Evolutionary conservation across 768 basidiomycete species (phyloP).

Genomic region (Auricularia heimuer): DNA sequence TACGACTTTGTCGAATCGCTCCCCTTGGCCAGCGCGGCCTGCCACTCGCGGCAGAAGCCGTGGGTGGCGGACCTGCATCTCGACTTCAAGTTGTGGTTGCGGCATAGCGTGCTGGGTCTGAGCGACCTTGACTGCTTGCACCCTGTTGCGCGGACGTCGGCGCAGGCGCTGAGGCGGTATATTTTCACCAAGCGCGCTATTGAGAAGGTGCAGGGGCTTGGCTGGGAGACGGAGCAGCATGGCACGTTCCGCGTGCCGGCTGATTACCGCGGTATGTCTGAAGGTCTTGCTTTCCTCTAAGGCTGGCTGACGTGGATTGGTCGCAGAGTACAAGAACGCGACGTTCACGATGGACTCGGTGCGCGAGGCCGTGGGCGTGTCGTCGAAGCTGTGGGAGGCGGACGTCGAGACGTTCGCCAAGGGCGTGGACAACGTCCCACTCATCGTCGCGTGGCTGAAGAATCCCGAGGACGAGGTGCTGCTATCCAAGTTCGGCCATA

Average conservation of each 20-base stretch:
- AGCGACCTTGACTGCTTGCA: neutral
- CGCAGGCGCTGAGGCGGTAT: neutral
- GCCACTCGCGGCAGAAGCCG: neutral
- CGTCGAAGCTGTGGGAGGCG: neutral
- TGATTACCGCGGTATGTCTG: neutral
- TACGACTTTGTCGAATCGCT: neutral
- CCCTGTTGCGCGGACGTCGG: neutral
- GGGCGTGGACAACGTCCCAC: neutral
- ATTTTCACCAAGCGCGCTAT: neutral
- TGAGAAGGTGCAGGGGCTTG: neutral
- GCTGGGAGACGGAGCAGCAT: neutral
- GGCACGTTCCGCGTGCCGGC: neutral
- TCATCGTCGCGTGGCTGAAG: neutral
- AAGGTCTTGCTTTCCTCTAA: neutral
- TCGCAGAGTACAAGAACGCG: neutral
- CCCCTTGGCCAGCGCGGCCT: neutral
- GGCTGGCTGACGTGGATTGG: neutral
- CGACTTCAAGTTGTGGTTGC: slow-evolving; percentile 1
- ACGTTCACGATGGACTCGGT: neutral
- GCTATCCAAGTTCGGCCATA: neutral
- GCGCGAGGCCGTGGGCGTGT: neutral
- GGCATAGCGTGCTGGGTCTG: neutral
- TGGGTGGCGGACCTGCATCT: neutral
- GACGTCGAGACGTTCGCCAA: neutral
- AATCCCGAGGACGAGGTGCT: neutral